Base-by-base conservation (phyloP, 2,329 filamentous ascomycete species). In the Cordyceps cateniannulata region DNA sequence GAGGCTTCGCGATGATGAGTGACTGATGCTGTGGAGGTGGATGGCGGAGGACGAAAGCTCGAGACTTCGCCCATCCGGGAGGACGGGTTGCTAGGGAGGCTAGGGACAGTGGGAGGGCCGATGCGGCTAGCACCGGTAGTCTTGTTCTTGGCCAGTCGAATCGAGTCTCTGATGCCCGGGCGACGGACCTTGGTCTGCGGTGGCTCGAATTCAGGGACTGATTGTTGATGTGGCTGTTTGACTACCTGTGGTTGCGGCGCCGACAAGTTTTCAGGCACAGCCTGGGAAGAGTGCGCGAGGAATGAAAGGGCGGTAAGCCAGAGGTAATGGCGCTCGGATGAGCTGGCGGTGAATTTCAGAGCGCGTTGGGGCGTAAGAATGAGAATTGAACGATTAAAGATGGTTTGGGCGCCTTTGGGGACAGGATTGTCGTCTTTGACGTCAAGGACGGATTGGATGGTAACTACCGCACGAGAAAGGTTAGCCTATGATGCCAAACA, bases 271-370 rank as follows among this genome's bases (percentile, higher is more conserved):
- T 95, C 90, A 2, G 91, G 90, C 5, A 93, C 82, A 1, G 88
- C 87, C 68, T 93, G 88, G 18, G 88, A 85, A 1, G 93, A 96
- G 71, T 97, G 92, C 14, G 93, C 93, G 35, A 99, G 81, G 83
- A 98, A 99, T 0, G 93, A 96, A 22, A 99, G 79, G 1, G 95
- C 91, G 22, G 91, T 97, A 62, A 99, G 79, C 95, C 95, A 99
- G 53, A 97, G 78, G 69, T 96, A 96, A 73, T 99, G 95, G 18
- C 95, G 86, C 66, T 98, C 95, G 38, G 87, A 79, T 24, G 86
- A 88, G 18, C 83, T 79, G 0, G 95, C 91, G 0, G 95, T 99
- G 72, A 99, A 98, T 71, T 99, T 99, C 61, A 99, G 81, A 1
- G 95, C 95, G 67, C 95, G 85, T 68, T 96, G 89, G 1, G 95